Conservation (phyloP, 495 filamentous ascomycete genomes). For the Zalerion maritima region DNA sequence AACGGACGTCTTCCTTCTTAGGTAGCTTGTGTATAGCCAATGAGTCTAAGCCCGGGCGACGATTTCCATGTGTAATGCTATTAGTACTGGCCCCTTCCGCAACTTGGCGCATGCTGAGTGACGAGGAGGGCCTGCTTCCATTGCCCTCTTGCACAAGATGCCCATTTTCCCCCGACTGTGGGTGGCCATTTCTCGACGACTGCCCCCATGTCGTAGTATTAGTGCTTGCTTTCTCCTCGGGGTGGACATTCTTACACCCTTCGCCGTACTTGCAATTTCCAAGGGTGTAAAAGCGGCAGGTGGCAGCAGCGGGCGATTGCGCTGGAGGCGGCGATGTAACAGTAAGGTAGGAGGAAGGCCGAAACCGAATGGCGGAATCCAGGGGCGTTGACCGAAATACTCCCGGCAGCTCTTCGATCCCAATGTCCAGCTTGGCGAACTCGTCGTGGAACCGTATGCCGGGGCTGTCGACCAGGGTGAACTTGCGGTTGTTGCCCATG, state of each 20-base stretch:
- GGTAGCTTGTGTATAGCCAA: constrained; percentile 9
- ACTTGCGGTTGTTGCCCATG: constrained; percentile 19
- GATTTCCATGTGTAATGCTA: constrained; percentile 11
- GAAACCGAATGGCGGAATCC: constrained; percentile 1
- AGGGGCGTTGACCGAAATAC: constrained; percentile 28
- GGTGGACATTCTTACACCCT: constrained; percentile 21
- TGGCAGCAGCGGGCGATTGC: background rate
- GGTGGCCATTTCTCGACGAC: no score
- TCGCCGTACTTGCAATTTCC: constrained; percentile 9
- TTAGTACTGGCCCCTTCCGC: no score
- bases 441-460: constrained; percentile 14
- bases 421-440: constrained; percentile 17
- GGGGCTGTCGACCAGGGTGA: constrained; percentile 38
- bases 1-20: constrained; percentile 12
- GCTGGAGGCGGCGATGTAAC: constrained; percentile 3
- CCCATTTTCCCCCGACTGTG: no score
- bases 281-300: constrained; percentile 7
- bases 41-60: constrained; percentile 8
- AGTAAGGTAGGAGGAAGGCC: background rate
- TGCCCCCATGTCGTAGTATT: background rate
- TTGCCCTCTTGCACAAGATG: no score
- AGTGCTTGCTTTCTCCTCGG: constrained; percentile 11
- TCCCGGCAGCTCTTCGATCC: constrained; percentile 27
- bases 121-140: no score
- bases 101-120: no score